phyloP scores from a whole-genome alignment of 2,329 filamentous ascomycete genomes.

The Talaromyces pinophilus region DNA sequence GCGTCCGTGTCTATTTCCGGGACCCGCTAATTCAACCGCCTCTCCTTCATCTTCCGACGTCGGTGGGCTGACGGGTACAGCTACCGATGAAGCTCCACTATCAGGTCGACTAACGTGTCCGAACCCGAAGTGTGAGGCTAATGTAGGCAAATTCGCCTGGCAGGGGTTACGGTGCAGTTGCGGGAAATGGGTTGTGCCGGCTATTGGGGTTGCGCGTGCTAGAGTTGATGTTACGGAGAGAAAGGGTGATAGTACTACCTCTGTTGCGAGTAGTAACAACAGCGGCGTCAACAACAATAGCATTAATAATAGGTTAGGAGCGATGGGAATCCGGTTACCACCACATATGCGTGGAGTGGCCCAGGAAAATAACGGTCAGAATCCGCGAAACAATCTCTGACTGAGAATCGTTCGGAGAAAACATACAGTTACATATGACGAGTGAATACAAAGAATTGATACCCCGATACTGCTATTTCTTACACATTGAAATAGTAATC shows the following conservation, averaged over 20 bases:
- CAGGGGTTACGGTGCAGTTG: conserved; percentile 93
- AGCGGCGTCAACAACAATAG: not conserved
- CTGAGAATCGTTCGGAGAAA: not conserved
- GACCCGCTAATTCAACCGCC: conserved; percentile 17
- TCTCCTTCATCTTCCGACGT: conserved; percentile 24
- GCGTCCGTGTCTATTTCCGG: conserved; percentile 68
- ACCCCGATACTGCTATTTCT: not conserved
- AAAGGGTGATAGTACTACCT: conserved; percentile 20
- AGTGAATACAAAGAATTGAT: not conserved
- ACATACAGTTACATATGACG: not conserved
- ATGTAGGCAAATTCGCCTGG: conserved; percentile 93
- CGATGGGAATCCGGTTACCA: conserved; percentile 43
- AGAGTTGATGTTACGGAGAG: conserved; percentile 70
- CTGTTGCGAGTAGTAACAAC: not conserved
- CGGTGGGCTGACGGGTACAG: not conserved
- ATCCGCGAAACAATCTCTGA: conserved; percentile 26
- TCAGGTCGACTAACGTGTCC: conserved; percentile 86
- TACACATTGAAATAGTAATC: not conserved
- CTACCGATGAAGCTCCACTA: conserved; percentile 68
- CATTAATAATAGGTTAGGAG: conserved; percentile 29
- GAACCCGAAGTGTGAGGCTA: conserved; percentile 72
- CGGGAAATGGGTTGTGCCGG: conserved; percentile 84
- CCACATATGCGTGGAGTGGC: conserved; percentile 37
- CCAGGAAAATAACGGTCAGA: conserved; percentile 6
- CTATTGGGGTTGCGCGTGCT: conserved; percentile 80